Conservation (phyloP, 371 early-diverging fungal species). For the Saksenaea oblongispora region DNA sequence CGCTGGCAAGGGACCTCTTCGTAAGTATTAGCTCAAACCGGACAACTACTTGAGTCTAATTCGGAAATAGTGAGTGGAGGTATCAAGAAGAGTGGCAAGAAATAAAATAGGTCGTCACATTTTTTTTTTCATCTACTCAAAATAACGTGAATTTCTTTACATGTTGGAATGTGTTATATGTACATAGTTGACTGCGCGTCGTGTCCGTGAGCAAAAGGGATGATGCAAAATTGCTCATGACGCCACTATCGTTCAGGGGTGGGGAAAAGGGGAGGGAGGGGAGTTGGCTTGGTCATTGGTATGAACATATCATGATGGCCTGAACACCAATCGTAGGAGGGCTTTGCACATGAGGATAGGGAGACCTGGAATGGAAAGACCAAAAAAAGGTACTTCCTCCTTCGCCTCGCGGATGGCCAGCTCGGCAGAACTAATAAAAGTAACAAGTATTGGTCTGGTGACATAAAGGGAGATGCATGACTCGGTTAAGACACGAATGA, state of each 20-base stretch:
- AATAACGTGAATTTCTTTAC: background rate
- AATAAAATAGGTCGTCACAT: conserved; percentile 45
- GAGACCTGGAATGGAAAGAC: background rate
- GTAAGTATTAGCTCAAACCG: conserved; percentile 47
- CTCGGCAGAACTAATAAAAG: background rate
- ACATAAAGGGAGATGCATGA: background rate
- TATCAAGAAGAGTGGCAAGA: conserved; percentile 82
- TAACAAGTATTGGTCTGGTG: background rate
- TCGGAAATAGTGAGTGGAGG: conserved; percentile 60
- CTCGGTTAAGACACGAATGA: background rate
- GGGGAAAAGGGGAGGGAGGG: background rate
- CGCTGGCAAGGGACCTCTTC: conserved; percentile 74
- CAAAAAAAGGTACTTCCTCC: background rate
- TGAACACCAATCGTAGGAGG: background rate
- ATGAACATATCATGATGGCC: background rate
- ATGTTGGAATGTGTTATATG: background rate
- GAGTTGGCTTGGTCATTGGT: background rate
- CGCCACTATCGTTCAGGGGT: background rate
- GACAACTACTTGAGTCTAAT: background rate
- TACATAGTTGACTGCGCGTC: background rate
- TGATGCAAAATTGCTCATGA: background rate
- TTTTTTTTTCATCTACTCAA: background rate
- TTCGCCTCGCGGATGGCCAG: background rate
- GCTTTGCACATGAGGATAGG: background rate
- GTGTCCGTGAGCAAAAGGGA: background rate